Base-by-base conservation (phyloP, 2,329 filamentous ascomycete species). In the Chaetomium globosum region DNA sequence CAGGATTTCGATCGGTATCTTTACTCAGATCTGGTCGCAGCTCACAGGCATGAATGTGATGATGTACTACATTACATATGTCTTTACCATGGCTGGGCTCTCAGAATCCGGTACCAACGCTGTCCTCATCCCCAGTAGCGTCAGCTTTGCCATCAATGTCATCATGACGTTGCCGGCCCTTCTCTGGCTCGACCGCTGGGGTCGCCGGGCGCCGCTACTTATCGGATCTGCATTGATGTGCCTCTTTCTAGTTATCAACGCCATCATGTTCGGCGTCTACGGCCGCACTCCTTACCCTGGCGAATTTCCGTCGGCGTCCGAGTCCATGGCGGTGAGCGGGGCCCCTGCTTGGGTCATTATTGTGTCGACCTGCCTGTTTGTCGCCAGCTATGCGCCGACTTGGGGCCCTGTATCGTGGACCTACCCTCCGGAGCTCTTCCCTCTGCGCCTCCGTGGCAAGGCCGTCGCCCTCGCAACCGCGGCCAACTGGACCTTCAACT, bases 91-190 rank as follows among this genome's bases (percentile, higher is more conserved):
- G 89, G 88, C 89, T 19, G 88, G 88, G 10, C 79, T 89, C n/a
- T 33, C 55, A 4, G 10, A 16, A n/a, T 5, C 60, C 8, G 65
- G 66, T 65, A 61, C 76, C 1, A 83, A 85, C 70, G 82, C 81
- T 61, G 83, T 86, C 46, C 81, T 92, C 9, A 76, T 90, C 53
- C 83, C 89, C 8, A 89, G 87, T 21, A 86, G 85, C 10, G 91
- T 91, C 68, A 87, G 91, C 73, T 91, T 90, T 74, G 82, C 93
- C 71, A 91, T 94, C 80, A 93, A 93, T 75, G 90, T 94, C 1
- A 66, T 88, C 60, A 91, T 92, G 87, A 94, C 91, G 0, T 75
- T 93, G 3, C 89, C 90, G 0, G 90, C 90, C 1, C 82, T 94
- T 28, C 77, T 93, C 64, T 93, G 81, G 79, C 84, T 93, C 71